phyloP scores from a whole-genome alignment of 176 grass and related monocot species.

The Cenchrus purpureus region DNA sequence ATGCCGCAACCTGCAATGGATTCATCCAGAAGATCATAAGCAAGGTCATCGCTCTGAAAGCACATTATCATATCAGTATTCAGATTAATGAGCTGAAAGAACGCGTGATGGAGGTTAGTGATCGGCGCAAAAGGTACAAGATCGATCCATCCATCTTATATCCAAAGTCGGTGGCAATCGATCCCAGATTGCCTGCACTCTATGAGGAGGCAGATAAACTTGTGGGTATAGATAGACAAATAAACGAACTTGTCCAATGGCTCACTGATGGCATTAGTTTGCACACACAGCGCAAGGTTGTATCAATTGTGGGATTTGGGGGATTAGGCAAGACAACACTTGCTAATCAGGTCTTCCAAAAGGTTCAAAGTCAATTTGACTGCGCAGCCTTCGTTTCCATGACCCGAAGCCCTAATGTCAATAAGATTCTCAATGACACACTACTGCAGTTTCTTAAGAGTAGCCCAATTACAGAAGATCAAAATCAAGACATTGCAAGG shows the following conservation, averaged over 20 bases:
- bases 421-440: slow-evolving; percentile 17
- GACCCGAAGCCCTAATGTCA: slow-evolving; percentile 18
- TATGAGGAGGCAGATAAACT: slow-evolving; percentile 37
- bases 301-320: slow-evolving; percentile 42
- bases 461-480: background rate
- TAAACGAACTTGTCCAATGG: slow-evolving; percentile 5
- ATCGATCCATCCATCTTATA: background rate
- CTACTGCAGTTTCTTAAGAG: slow-evolving; percentile 13
- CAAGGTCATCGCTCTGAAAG: background rate
- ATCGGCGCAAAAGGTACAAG: slow-evolving; percentile 31
- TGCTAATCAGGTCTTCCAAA: slow-evolving; percentile 35
- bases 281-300: background rate
- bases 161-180: background rate
- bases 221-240: slow-evolving; percentile 31
- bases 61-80: background rate
- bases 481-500: background rate
- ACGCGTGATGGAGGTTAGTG: slow-evolving; percentile 1
- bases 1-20: background rate
- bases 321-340: slow-evolving; percentile 50
- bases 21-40: slow-evolving; percentile 14
- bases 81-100: slow-evolving; percentile 26
- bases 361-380: slow-evolving; percentile 26
- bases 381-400: slow-evolving; percentile 24
- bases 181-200: slow-evolving; percentile 36
- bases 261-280: background rate